Base-by-base conservation (phyloP, 1,284 basidiomycete species). In the Ganoderma boninense region DNA sequence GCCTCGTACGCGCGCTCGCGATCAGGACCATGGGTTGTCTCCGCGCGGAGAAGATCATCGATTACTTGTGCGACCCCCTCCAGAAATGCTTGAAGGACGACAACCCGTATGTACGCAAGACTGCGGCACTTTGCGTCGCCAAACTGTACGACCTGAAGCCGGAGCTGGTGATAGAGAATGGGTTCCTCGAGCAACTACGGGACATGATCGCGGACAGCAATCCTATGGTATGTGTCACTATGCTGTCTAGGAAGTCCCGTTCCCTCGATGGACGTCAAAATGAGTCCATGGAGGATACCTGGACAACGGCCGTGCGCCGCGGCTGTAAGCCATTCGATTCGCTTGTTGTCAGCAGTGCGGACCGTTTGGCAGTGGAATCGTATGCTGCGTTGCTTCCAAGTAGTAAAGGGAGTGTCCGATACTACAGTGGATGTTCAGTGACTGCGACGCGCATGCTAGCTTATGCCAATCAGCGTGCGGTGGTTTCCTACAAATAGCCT, bases 1-100 rank as follows among this genome's bases (percentile, higher is more conserved):
- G 0, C n/a, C 94, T 99, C 70, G 95, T 99, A 38, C 92, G 97
- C 65, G 97, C 97, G 0, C 88, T 99, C 62, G 95, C 98, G 40
- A 99, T 99, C 80, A 92, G 97, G 35, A 99, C 97, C 4, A 99
- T 99, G 97, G 96, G 96, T 52, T 96, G 96, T 78, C 84, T 99
- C 62, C 93, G 97, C 52, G 97, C 97, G 2, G 97, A 99, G 82
- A 99, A 98, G 90, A 99, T 99, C 81, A 96, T 99, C 82, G 97
- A 98, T 84, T 99, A 99, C 83, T 90, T 99, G 49, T 96, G 95
- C 70, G 95, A 97, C 78, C 97, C 97, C 0, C 85, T 99, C 11
- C 93, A 95, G 77, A 95, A 96, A 77, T 95, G 95, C 76, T 85
- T 99, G 46, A 88, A 90, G 44, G 97, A 99, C 82, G 97, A 98